Base-by-base conservation (phyloP, 805 yeast genomes). In the Metschnikowia shivogae region DNA sequence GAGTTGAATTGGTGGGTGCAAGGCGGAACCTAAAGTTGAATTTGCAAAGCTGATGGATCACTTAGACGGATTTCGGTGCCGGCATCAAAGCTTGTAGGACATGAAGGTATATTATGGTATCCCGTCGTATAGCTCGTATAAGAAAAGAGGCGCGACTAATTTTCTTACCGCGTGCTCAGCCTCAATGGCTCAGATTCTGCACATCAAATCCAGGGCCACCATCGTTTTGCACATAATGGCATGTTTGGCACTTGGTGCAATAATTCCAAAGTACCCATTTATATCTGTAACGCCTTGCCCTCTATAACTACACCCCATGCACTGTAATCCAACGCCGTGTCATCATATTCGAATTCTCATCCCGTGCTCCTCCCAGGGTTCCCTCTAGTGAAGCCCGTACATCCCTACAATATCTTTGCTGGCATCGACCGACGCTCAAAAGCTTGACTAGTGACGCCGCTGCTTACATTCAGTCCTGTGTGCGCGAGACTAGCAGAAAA, bases 51-150 rank as follows among this genome's bases (percentile, higher is more conserved):
- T 31, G 30, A 14, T 11, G 17, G 5, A 14, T 19, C 6, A 9
- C 34, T 29, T 29, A 37, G 27, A 9, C 10, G 11, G 7, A 13
- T 28, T 19, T 20, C 6, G 40, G 24, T 11, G 11, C 10, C 40
- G 13, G 40, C 40, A 37, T 37, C 34, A 29, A 37, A 37, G 28
- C 22, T 27, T 17, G 20, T 17, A 22, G 34, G 12, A 29, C 40
- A 37, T 37, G 40, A 28, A 37, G 20, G 34, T 37, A 37, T 29
- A 29, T 37, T 17, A 37, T 9, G 27, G 17, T 26, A n/a, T 20
- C 11, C n/a, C 27, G 34, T 44, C 47, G 47, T 44, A 35, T 44
- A 44, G 45, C 47, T 44, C 47, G 47, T 44, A 44, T 40, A 44
- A 11, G 14, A 13, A 30, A 31, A 39, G 34, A 12, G 34, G 40